Conservation (phyloP, 176 grass and related monocot species). For the Triticum dicoccoides region DNA sequence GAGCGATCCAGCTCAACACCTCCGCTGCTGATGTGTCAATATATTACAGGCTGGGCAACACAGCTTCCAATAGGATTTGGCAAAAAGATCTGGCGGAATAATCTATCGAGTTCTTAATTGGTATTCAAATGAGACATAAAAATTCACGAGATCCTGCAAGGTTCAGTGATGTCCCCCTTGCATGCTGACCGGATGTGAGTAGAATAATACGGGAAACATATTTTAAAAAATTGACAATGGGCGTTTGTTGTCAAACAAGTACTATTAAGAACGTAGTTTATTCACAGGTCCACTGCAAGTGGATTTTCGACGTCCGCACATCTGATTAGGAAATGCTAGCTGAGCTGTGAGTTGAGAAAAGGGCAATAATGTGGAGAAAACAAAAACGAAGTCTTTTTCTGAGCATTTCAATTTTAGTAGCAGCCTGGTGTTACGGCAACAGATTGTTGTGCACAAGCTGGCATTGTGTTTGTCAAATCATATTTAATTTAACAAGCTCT, state of each 20-base stretch:
- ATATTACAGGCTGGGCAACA: not conserved
- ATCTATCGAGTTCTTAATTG: not conserved
- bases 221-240: conserved; percentile 1
- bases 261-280: not conserved
- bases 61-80: conserved; percentile 1
- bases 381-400: too few species aligned
- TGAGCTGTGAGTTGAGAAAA: too few species aligned
- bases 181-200: not conserved
- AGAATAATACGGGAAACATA: not conserved
- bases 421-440: too few species aligned
- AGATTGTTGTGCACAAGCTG: too few species aligned
- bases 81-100: conserved; percentile 13
- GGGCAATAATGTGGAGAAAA: too few species aligned
- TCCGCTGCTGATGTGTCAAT: conserved; percentile 2
- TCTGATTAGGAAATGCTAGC: too few species aligned
- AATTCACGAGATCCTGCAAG: not conserved
- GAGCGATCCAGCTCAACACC: not conserved
- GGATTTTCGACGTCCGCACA: too few species aligned
- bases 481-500: too few species aligned
- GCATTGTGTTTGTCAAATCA: too few species aligned
- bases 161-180: not conserved
- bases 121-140: not conserved
- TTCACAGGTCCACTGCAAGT: not conserved
- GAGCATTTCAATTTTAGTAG: too few species aligned
- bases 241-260: not conserved